A percentile compares a stretch with the other conserved stretches of the same genome.
Conservation (phyloP, 2,329 filamentous ascomycete genomes). For the Fusarium aywerte region DNA sequence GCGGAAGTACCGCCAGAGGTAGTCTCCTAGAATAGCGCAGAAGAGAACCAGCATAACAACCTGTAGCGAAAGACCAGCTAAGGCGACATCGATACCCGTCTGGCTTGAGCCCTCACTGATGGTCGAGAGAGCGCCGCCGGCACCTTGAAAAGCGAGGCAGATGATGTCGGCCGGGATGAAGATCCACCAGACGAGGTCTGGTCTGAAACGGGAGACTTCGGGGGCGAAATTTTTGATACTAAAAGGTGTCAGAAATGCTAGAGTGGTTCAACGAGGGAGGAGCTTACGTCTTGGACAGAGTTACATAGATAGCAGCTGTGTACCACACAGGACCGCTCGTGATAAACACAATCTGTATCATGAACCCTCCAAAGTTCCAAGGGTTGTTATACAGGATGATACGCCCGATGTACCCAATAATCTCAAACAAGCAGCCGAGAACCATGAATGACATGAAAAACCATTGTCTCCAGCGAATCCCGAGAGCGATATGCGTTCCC, state of each 20-base stretch:
- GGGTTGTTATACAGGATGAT: slow-evolving; percentile 67
- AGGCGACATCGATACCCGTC: slow-evolving; percentile 52
- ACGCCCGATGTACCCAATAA: slow-evolving; percentile 71
- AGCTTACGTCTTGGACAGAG: slow-evolving; percentile 57
- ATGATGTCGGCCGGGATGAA: slow-evolving; percentile 65
- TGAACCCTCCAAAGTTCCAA: slow-evolving; percentile 67
- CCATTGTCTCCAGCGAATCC: slow-evolving; percentile 56
- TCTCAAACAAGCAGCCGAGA: slow-evolving; percentile 65
- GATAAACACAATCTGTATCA: slow-evolving; percentile 66
- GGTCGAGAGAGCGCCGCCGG: slow-evolving; percentile 64
- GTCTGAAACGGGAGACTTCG: slow-evolving; percentile 55
- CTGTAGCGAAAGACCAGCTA: slow-evolving; percentile 67
- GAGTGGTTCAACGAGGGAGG: fast-evolving
- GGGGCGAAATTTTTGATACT: slow-evolving; percentile 55
- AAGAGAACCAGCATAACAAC: slow-evolving; percentile 66
- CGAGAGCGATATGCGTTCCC: slow-evolving; percentile 54
- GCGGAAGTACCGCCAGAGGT: slow-evolving; percentile 56
- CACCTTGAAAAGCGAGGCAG: slow-evolving; percentile 65
- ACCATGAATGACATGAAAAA: slow-evolving; percentile 62
- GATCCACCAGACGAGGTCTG: slow-evolving; percentile 56
- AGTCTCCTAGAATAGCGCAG: slow-evolving; percentile 59
- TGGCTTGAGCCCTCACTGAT: slow-evolving; percentile 57
- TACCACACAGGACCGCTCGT: slow-evolving; percentile 58
- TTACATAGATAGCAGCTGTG: slow-evolving; percentile 73
- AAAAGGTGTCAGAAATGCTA: background rate